Evolutionary conservation across 352 stramenopile genomes (phyloP).

Genomic region (Phytophthora kernoviae): DNA sequence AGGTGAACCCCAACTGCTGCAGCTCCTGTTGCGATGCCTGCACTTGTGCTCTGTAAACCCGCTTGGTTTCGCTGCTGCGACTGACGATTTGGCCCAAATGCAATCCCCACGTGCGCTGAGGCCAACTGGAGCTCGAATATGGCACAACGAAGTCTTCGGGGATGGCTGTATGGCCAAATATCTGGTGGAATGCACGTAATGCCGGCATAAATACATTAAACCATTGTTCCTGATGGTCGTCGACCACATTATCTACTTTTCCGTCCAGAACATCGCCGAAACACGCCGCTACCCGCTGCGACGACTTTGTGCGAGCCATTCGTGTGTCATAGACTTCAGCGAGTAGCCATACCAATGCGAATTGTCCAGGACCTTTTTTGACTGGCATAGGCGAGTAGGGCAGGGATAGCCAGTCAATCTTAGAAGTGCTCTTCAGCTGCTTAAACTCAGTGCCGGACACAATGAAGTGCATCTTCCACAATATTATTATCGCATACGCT

Average conservation of each 20-base stretch:
- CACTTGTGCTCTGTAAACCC: slow-evolving; percentile 24
- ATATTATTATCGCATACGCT: too few relatives aligned
- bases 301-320: not conserved
- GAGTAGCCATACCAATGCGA: too few relatives aligned
- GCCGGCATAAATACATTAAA: slow-evolving; percentile 27
- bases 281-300: not conserved
- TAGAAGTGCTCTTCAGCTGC: too few relatives aligned
- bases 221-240: slow-evolving; percentile 25
- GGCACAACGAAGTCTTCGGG: slow-evolving; percentile 33
- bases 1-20: slow-evolving; percentile 23
- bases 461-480: too few relatives aligned
- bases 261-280: slow-evolving; percentile 29
- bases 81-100: slow-evolving; percentile 29
- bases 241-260: slow-evolving; percentile 1
- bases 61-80: slow-evolving; percentile 19
- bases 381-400: too few relatives aligned
- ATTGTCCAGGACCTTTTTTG: too few relatives aligned
- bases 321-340: not conserved
- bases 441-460: too few relatives aligned
- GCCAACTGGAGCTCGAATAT: slow-evolving; percentile 16
- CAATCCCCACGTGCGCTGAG: slow-evolving; percentile 20
- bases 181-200: slow-evolving; percentile 27
- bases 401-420: too few relatives aligned
- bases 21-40: slow-evolving; percentile 18
- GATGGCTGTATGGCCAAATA: slow-evolving; percentile 18